Evolutionary conservation across 352 stramenopile species (phyloP).

Genomic region (Globisporangium irregulare): DNA sequence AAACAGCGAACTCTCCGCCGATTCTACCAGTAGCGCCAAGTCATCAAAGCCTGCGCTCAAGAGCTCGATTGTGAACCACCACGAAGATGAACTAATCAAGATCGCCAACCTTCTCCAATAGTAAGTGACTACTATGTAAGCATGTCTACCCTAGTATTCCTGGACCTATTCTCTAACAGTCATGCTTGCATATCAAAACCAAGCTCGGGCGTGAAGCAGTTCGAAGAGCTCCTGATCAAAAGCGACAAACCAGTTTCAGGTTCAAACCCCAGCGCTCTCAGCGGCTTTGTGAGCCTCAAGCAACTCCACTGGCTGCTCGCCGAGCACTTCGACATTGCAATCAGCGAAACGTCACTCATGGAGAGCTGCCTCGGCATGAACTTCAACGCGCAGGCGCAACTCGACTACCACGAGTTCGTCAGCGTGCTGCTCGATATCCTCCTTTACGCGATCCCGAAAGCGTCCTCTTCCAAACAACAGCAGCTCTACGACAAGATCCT

Average conservation of each 20-base stretch:
- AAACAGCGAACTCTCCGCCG: neutral
- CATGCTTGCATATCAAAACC: neutral
- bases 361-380: constrained; percentile 65
- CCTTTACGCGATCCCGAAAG: constrained; percentile 35
- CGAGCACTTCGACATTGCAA: constrained; percentile 29
- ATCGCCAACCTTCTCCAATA: constrained; percentile 53
- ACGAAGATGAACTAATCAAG: constrained; percentile 45
- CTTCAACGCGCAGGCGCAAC: constrained; percentile 44
- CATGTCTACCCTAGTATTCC: neutral
- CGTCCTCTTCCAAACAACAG: constrained; percentile 20
- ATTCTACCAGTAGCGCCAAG: neutral
- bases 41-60: constrained; percentile 17
- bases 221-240: constrained; percentile 38
- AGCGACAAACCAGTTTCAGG: constrained; percentile 10
- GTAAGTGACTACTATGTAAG: constrained; percentile 22
- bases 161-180: neutral
- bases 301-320: constrained; percentile 42
- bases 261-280: neutral
- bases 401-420: constrained; percentile 53
- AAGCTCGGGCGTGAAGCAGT: constrained; percentile 38
- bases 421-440: constrained; percentile 55
- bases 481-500: constrained; percentile 25
- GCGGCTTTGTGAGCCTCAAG: constrained; percentile 52
- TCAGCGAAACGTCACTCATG: constrained; percentile 38
- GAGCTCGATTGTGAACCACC: constrained; percentile 15